Evolutionary conservation across 768 basidiomycete genomes (phyloP), one percentile per base, ranked within the genome.

Genomic region (Suillus cothurnatus): DNA sequence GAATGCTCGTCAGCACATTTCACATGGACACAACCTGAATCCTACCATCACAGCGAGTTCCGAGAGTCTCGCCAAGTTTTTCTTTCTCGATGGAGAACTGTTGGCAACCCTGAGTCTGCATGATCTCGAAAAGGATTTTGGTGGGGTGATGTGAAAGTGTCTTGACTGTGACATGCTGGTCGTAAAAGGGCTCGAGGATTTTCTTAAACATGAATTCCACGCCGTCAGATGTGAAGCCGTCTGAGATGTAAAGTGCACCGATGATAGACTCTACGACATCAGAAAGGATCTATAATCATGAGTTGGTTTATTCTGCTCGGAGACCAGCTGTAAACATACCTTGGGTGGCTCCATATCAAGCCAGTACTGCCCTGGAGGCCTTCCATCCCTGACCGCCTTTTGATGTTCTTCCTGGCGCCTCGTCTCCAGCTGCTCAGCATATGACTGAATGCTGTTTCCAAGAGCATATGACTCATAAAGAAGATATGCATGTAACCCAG

Each of bases 221-320:
- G 5, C 91, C 90, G 61, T 79, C 76, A 31, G 84, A 83, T 21
- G 85, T 83, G 76, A 88, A 92, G 62, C 84, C 81, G 72, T 94
- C 92, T 26, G 88, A 91, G 67, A 95, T 84, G 76, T 89, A 92
- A 59, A 93, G 78, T 12, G 92, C 93, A 11, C 92, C 94, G 41
- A 93, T 80, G 47, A 92, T 81, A 3, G 93, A 88, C 75, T 95
- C 93, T 26, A 95, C 82, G 32, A 94, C 81, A 74, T 94, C 92
- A 9, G 91, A 91, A 23, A 95, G 81, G 11, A 82, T 84, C 93
- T 94, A 71, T 23, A 65, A 12, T 21, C 41, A 32, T 21, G 36
- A 61, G 36, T 72, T 32, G 64, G 38, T 31, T 19, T 23, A 62
- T 50, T 52, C 43, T 59, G 60, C 64, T 49, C 17, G 43, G 31